Base-by-base conservation (phyloP, 2,329 filamentous ascomycete species). In the Pseudovirgaria hyperparasitica region DNA sequence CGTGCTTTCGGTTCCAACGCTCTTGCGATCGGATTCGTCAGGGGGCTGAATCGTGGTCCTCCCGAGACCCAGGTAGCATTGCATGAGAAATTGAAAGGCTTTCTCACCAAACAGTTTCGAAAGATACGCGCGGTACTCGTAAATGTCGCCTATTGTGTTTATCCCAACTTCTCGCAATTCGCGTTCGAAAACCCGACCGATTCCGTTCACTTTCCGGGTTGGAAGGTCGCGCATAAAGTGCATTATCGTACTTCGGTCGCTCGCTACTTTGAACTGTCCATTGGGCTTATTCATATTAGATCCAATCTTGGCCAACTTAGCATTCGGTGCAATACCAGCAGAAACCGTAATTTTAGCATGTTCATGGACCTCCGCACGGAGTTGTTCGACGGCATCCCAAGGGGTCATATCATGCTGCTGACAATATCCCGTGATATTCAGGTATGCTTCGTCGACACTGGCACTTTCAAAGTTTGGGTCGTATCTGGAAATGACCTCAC, bases 271-370 rank as follows among this genome's bases (percentile, higher is more conserved):
- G 41, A 79, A 96, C 46, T 96, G 90, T 0, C 90, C 90, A 41
- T 98, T 92, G 0, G 90, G 90, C 47, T 98, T 98, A 54, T 96
- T 94, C 51, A 79, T 72, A 47, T 98, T 94, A 11, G 84, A 92
- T 42, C 80, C 84, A 17, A 98, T 93, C 55, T 98, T 98, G 16
- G 90, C 87, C 9, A 98, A 64, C 46, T 85, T 87, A 1, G 86
- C 77, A 50, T 98, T 98, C 2, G 84, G 80, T 1, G 85, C 87
- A 33, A 98, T 93, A 1, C 90, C 90, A 1, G 87, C 90, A 10
- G 86, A 94, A 4, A 98, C 77, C 0, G 86, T 94, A 30, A 98
- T 76, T 20, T 77, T 73, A 0, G 84, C 79, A 42, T 70, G 74
- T 33, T 82, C 69, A 19, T 78, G 65, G 1, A 98, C 72, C 43